A percentile compares a stretch with the other conserved stretches of the same genome.
These are phyloP conservation scores for Collybiopsis luxurians DNA, from an alignment of 768 basidiomycete species.

Conservation along the genomic window DNA sequence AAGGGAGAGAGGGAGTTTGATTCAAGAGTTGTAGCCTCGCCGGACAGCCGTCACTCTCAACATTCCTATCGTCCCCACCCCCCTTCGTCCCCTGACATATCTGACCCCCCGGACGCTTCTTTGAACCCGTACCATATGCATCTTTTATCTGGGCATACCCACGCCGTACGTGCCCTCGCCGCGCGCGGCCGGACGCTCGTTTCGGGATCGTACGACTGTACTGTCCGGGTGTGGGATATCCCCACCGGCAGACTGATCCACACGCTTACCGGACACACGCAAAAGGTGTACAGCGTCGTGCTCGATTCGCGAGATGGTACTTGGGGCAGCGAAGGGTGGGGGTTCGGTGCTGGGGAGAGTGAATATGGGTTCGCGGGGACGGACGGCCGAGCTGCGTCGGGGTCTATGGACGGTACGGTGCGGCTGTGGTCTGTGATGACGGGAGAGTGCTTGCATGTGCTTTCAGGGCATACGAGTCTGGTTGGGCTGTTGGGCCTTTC, in stretches of 20 bases:
- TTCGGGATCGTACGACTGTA: conserved; percentile 95
- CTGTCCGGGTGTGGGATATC: conserved; percentile 94
- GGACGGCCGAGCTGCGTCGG: conserved; percentile 91
- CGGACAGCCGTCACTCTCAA: neutral
- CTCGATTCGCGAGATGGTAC: conserved; percentile 2
- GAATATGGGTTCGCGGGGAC: neutral
- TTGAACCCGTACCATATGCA: conserved; percentile 89
- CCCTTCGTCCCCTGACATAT: conserved; percentile 1
- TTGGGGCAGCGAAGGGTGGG: conserved; percentile 1
- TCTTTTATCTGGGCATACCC: conserved; percentile 84
- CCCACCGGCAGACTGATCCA: conserved; percentile 78
- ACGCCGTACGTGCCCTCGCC: conserved; percentile 90
- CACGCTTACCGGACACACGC: conserved; percentile 83
- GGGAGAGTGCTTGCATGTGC: conserved; percentile 74
- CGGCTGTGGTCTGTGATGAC: conserved; percentile 89
- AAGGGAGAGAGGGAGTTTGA: conserved; percentile 3
- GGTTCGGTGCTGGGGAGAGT: neutral
- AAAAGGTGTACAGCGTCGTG: conserved; percentile 54
- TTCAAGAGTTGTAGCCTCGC: neutral
- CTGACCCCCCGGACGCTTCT: conserved; percentile 51
- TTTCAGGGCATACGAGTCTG: conserved; percentile 91
- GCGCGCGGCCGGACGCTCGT: conserved; percentile 87
- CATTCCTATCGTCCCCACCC: neutral
- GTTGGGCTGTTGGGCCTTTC: conserved; percentile 92
- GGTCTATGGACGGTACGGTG: conserved; percentile 97